These are phyloP conservation scores for Exophiala sp. DNA, from an alignment of 2,329 filamentous ascomycete species.

Conservation along the genomic window DNA sequence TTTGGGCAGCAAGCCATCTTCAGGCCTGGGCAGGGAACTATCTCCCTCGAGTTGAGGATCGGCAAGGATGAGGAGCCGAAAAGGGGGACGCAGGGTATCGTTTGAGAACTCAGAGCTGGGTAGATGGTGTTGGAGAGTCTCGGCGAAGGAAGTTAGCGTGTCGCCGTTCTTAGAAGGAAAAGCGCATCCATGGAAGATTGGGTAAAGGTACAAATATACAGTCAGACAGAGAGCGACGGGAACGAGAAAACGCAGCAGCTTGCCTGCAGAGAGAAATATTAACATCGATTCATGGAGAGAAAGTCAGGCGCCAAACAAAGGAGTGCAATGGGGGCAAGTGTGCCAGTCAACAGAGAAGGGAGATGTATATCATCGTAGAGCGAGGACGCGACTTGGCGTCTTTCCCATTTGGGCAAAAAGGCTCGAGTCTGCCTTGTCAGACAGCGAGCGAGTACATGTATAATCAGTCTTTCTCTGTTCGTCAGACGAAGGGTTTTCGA, in stretches of 20 bases:
- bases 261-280: slow-evolving; percentile 12
- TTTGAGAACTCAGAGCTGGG: slow-evolving; percentile 12
- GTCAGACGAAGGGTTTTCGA: too few relatives aligned
- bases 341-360: too few relatives aligned
- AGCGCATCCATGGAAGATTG: slow-evolving; percentile 69
- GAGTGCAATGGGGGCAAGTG: not conserved
- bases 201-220: slow-evolving; percentile 81
- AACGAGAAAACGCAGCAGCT: slow-evolving; percentile 47
- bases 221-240: slow-evolving; percentile 65
- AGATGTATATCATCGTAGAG: too few relatives aligned
- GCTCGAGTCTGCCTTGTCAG: too few relatives aligned
- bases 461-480: too few relatives aligned
- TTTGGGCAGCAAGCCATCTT: slow-evolving; percentile 42
- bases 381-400: too few relatives aligned
- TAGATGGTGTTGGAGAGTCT: slow-evolving; percentile 37
- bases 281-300: slow-evolving; percentile 21
- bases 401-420: too few relatives aligned
- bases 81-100: slow-evolving; percentile 53
- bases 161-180: slow-evolving; percentile 57
- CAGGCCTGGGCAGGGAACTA: slow-evolving; percentile 62
- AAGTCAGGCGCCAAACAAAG: not conserved
- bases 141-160: slow-evolving; percentile 30
- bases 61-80: slow-evolving; percentile 78
- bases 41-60: slow-evolving; percentile 94
- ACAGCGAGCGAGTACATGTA: too few relatives aligned